Evolutionary conservation across 2,329 filamentous ascomycete genomes (phyloP), one percentile per base, ranked within the genome.

Genomic region (Apiospora phragmitis): DNA sequence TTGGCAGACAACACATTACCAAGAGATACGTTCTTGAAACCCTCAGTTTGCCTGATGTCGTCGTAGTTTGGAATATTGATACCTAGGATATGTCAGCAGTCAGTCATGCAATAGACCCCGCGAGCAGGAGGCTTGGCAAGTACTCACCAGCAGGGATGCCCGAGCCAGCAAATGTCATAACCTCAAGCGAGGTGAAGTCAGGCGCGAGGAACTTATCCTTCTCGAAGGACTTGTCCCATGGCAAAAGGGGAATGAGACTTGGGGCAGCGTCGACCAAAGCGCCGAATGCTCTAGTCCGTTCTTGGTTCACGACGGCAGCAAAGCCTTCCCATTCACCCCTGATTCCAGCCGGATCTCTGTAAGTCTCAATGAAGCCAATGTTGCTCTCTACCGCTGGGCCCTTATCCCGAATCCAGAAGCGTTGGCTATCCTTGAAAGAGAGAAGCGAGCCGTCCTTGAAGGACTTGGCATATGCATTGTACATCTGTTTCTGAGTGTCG

Each of bases 131-230:
- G 14, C 18, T 29, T 26, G 11, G 38, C 70, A 21, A 14, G 38
- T 24, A 74, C 80, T 73, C 75, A 84, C 91, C 90, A 32, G 89
- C 90, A 12, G 90, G 90, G 69, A 92, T 93, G 70, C 89, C 91
- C 71, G 86, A 91, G 68, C 85, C 89, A 79, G 89, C 88, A 76
- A 98, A 98, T 0, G 92, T 94, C 72, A 98, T 83, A 3, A 98
- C 94, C 80, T 99, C 96, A 1, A 98, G 87, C 12, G 93, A 96
- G 0, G 96, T 98, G 79, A 99, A 99, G 80, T 99, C 96, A 0
- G 96, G 96, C 68, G 94, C 95, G 45, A 97, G 83, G 82, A 99
- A 99, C 78, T 93, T 94, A 84, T 98, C 95, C 82, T 98, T 98
- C 80, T 99, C 96, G 75, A 98, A 99, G 0, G 94, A 93, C 65